These are phyloP conservation scores for Lunularia cruciata DNA, from an alignment of 225 moss, liverwort and hornwort genomes.

Conservation along the genomic window DNA sequence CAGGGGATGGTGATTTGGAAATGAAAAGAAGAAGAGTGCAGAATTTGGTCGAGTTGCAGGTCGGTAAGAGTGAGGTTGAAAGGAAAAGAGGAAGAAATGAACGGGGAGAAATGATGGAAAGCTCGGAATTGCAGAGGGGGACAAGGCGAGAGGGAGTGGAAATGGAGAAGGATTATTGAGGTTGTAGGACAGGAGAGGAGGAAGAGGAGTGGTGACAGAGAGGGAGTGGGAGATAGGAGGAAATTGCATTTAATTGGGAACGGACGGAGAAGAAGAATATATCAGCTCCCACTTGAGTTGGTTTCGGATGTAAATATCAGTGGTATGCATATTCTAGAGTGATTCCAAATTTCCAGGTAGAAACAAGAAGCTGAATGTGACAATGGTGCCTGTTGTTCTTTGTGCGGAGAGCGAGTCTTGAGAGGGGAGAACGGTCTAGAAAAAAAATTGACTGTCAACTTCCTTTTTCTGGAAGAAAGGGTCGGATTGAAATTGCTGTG, in stretches of 20 bases:
- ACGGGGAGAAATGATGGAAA: background rate
- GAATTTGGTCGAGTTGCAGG: constrained; percentile 9
- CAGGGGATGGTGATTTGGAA: background rate
- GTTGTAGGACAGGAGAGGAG: background rate
- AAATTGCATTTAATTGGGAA: constrained; percentile 43
- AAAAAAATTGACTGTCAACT: background rate
- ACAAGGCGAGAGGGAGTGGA: background rate
- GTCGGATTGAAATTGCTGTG: background rate
- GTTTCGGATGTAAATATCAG: too few species aligned
- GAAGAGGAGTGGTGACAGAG: background rate
- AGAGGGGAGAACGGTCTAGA: background rate
- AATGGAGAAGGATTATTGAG: constrained; percentile 5
- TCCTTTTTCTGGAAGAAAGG: too few species aligned
- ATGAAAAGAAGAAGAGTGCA: background rate
- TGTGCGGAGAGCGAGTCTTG: background rate
- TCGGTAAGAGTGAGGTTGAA: constrained; percentile 4
- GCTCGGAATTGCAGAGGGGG: background rate
- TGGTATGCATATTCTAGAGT: too few species aligned
- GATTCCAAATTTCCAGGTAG: too few species aligned
- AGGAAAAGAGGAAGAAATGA: constrained; percentile 2
- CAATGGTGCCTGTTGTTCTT: too few species aligned
- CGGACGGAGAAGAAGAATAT: too few species aligned
- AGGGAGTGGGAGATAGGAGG: background rate
- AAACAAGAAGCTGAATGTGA: too few species aligned
- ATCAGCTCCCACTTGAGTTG: too few species aligned